Base-by-base conservation (phyloP, 2,329 filamentous ascomycete species). In the Phaeosphaeriaceae sp. region DNA sequence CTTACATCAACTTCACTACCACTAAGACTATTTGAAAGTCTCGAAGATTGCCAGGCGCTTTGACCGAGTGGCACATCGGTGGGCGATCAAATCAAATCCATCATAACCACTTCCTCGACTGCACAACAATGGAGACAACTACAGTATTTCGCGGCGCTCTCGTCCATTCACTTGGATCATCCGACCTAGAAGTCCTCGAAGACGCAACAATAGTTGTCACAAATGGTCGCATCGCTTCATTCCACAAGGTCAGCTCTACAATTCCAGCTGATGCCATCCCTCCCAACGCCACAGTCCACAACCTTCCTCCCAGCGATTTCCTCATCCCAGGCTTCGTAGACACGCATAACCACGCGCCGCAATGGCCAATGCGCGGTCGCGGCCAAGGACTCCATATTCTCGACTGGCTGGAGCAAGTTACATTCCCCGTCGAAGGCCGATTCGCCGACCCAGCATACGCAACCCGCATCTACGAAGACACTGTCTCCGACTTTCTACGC, bases 341-440 rank as follows among this genome's bases (percentile, higher is more conserved):
- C 77, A 90, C 88, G 1, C 89, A 91, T 73, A 89, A 89, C 60
- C 89, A 91, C 67, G 88, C 89, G 0, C 88, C 88, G 2, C 83
- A 85, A 73, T 84, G 80, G 78, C 74, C 80, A 22, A 81, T 82
- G 60, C 77, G 81, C 19, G 81, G 81, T 6, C 69, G 79, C 2
- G 81, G 81, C 5, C 78, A 79, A 53, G 79, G 80, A 7, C 8
- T 59, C 19, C 56, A 59, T 32, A 59, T 59, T 21, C 52, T 59
- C 8, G 85, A 89, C 68, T 91, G 89, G 89, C 80, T 91, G 1
- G 80, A 86, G 32, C 73, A 84, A n/a, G 80, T 89, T 24, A 91
- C 89, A 0, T 91, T 90, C 64, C 86, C 85, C 1, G 83, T 86
- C 61, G 88, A 91, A 72, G 84, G 87, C 3, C 84, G 83, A 10